Conservation (phyloP, 2,329 filamentous ascomycete genomes). For the Ceratocystis destructans region DNA sequence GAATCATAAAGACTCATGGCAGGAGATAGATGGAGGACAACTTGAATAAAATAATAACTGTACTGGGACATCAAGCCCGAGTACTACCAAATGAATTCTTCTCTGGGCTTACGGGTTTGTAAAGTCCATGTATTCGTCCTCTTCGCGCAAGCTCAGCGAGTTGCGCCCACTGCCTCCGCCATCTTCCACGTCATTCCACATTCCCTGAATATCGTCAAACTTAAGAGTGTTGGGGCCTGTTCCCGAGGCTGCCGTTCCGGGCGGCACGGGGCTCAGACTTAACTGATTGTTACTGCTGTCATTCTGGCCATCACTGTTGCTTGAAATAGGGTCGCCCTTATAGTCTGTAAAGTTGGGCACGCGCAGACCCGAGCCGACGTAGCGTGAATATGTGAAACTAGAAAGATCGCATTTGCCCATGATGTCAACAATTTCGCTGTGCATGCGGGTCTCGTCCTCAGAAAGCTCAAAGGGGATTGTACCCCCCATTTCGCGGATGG, state of each 20-base stretch:
- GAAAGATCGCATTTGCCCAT: conserved; percentile 64
- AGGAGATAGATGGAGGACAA: not conserved
- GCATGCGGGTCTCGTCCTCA: conserved; percentile 93
- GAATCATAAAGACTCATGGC: not conserved
- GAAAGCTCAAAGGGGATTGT: conserved; percentile 67
- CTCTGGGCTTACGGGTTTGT: conserved; percentile 28
- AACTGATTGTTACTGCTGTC: conserved; percentile 20
- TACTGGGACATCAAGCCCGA: not conserved
- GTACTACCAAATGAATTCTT: too few species aligned
- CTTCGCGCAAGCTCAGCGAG: conserved; percentile 71
- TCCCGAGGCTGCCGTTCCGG: not conserved
- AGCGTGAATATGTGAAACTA: conserved; percentile 73
- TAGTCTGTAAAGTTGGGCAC: conserved; percentile 91
- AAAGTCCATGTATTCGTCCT: conserved; percentile 85
- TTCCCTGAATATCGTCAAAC: conserved; percentile 38
- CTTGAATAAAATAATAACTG: not conserved
- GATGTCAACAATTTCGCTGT: conserved; percentile 77
- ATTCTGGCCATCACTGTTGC: conserved; percentile 31
- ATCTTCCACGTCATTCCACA: conserved; percentile 51
- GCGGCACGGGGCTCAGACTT: not conserved
- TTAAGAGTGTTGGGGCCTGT: conserved; percentile 24
- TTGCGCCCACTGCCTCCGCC: conserved; percentile 57
- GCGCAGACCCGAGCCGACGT: conserved; percentile 68
- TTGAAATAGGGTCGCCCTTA: conserved; percentile 52
- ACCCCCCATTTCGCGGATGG: conserved; percentile 57